A percentile compares a stretch with the other conserved stretches of the same genome.
phyloP scores from a whole-genome alignment of 2,329 filamentous ascomycete species.

The Lachnellula occidentalis region DNA sequence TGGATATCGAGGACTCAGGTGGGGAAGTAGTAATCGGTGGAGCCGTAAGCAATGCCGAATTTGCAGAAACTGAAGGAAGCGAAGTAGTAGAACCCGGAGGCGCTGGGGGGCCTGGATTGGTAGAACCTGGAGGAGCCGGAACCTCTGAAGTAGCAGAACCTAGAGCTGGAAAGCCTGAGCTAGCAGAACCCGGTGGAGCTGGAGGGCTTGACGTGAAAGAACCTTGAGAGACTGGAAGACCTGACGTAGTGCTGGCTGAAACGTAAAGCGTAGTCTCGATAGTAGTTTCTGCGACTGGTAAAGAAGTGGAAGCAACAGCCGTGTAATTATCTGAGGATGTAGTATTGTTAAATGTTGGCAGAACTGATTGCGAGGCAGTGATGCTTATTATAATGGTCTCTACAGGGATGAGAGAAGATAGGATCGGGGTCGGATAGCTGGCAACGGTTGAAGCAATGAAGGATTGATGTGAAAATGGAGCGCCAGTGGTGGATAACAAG shows the following conservation, averaged over 20 bases:
- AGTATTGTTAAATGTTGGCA: too few relatives aligned
- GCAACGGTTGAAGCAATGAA: too few relatives aligned
- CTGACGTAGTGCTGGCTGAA: neutral
- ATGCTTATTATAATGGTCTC: too few relatives aligned
- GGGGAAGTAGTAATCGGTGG: neutral
- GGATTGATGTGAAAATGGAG: too few relatives aligned
- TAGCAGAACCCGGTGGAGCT: neutral
- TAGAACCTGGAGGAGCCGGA: neutral
- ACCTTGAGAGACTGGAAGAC: neutral
- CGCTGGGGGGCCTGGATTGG: neutral
- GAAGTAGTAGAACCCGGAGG: neutral
- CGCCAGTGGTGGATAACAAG: too few relatives aligned
- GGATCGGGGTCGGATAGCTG: too few relatives aligned
- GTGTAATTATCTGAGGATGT: too few relatives aligned
- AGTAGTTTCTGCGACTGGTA: conserved; percentile 9
- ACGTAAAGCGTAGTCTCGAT: conserved; percentile 10
- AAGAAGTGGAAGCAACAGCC: too few relatives aligned
- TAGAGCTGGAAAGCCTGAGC: conserved; percentile 23
- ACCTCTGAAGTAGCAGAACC: neutral
- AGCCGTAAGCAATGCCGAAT: neutral
- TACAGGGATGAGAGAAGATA: too few relatives aligned
- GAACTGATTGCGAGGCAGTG: too few relatives aligned
- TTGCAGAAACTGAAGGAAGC: neutral
- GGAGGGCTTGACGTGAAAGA: neutral
- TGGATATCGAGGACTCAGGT: neutral